Evolutionary conservation across 2,329 filamentous ascomycete genomes (phyloP).

Genomic region (Alternaria rosae): DNA sequence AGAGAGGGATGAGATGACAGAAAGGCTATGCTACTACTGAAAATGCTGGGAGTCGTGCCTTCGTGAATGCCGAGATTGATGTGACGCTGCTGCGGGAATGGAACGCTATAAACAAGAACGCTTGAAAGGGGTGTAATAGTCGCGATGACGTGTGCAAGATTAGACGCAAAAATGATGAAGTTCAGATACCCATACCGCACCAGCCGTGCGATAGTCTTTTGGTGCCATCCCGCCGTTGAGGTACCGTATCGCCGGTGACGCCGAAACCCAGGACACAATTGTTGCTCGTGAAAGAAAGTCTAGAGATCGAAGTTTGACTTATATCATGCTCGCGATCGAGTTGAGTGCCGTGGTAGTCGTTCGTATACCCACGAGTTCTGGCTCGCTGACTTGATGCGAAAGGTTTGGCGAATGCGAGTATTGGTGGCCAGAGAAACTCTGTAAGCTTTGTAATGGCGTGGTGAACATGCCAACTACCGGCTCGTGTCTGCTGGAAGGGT

Average conservation of each 20-base stretch:
- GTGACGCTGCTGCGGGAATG: background rate
- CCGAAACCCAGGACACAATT: background rate
- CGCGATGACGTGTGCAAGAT: background rate
- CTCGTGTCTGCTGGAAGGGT: constrained; percentile 25
- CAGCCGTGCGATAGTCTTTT: background rate
- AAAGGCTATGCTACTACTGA: constrained; percentile 5
- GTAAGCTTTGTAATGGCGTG: constrained; percentile 39
- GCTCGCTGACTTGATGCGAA: constrained; percentile 43
- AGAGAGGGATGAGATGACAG: background rate
- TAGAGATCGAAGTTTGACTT: background rate
- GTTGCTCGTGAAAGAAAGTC: background rate
- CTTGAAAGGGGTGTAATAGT: constrained; percentile 3
- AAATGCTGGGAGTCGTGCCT: constrained; percentile 32
- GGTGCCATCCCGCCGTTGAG: background rate
- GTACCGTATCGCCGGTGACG: background rate
- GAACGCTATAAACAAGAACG: constrained; percentile 13
- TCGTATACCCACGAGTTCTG: constrained; percentile 46
- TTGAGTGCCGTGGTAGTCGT: constrained; percentile 40
- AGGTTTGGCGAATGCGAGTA: constrained; percentile 25
- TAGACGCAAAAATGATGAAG: background rate
- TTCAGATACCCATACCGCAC: background rate
- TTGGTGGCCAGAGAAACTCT: constrained; percentile 30
- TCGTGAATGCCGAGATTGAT: constrained; percentile 16
- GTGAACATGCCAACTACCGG: constrained; percentile 42
- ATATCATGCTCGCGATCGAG: constrained; percentile 49